Evolutionary conservation across 805 yeast genomes (phyloP).

Genomic region (Cyberlindnera mrakii): DNA sequence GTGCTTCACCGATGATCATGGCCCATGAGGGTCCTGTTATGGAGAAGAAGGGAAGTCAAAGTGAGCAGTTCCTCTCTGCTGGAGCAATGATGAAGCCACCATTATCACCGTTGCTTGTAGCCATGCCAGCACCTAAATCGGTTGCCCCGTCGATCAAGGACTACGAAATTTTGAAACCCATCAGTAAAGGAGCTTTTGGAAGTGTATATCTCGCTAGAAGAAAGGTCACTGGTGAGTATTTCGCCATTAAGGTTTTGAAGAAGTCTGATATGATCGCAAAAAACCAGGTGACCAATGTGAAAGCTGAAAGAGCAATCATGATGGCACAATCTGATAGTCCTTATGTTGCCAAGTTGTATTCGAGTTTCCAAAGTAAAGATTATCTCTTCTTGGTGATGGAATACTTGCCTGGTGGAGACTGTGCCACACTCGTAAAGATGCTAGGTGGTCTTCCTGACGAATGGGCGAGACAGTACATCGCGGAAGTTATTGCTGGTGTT

Average conservation of each 20-base stretch:
- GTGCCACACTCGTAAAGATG: conserved; percentile 77
- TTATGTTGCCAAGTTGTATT: conserved; percentile 82
- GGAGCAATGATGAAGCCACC: conserved; percentile 47
- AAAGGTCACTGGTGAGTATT: conserved; percentile 85
- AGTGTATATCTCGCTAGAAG: conserved; percentile 84
- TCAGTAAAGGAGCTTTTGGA: conserved; percentile 96
- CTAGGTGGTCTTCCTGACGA: conserved; percentile 79
- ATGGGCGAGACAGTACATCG: conserved; percentile 82
- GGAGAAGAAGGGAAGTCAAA: conserved; percentile 22
- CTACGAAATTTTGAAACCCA: conserved; percentile 86
- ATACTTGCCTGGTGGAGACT: conserved; percentile 92
- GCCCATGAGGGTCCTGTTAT: conserved; percentile 35
- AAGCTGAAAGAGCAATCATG: conserved; percentile 95
- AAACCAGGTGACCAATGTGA: conserved; percentile 92
- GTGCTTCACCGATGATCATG: conserved; percentile 50
- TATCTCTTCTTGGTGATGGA: conserved; percentile 94
- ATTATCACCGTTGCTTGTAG: conserved; percentile 71
- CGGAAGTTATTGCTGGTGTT: conserved; percentile 88
- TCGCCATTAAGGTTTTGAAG: conserved; percentile 86
- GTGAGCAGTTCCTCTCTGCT: conserved; percentile 24
- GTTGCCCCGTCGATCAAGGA: conserved; percentile 71
- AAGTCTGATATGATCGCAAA: conserved; percentile 96
- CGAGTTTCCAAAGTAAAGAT: conserved; percentile 83
- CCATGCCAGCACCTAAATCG: conserved; percentile 50
- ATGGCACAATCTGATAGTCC: conserved; percentile 94